phyloP scores from a whole-genome alignment of 2,329 filamentous ascomycete genomes.

The Cladosporium austrohemisphaericum region DNA sequence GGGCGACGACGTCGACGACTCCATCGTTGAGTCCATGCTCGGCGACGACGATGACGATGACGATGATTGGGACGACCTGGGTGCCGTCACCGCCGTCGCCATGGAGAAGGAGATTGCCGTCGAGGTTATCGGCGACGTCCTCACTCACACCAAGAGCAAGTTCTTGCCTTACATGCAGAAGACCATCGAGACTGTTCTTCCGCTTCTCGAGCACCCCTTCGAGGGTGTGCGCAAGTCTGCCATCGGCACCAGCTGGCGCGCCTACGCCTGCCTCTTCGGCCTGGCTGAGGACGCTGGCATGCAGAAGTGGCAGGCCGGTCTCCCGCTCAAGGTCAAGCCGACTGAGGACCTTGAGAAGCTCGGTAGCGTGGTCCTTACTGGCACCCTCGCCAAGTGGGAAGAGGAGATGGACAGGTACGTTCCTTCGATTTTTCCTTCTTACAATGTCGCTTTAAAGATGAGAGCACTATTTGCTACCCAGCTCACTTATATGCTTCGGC shows the following conservation, averaged over 20 bases:
- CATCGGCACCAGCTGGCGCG: conserved; percentile 86
- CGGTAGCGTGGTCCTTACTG: conserved; percentile 77
- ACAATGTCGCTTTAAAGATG: conserved; percentile 60
- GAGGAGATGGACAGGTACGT: conserved; percentile 94
- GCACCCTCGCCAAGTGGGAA: conserved; percentile 79
- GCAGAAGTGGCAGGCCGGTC: conserved; percentile 81
- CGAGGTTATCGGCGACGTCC: conserved; percentile 89
- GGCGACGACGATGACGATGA: conserved; percentile 69
- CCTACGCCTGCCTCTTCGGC: conserved; percentile 86
- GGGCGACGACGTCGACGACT: conserved; percentile 42
- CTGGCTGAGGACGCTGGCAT: conserved; percentile 75
- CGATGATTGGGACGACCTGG: conserved; percentile 78
- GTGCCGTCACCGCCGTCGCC: conserved; percentile 80
- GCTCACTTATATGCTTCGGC: conserved; percentile 91
- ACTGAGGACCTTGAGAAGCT: conserved; percentile 77
- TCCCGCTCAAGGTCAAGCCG: conserved; percentile 78
- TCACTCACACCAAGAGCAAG: conserved; percentile 76
- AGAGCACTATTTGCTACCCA: conserved; percentile 90
- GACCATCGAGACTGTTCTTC: conserved; percentile 75
- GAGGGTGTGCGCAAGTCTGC: conserved; percentile 92
- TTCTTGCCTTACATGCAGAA: conserved; percentile 84
- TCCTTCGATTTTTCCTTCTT: conserved; percentile 17
- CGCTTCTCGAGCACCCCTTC: conserved; percentile 81
- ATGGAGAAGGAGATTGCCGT: conserved; percentile 97
- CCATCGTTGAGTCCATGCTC: conserved; percentile 50